A percentile compares a stretch with the other conserved stretches of the same genome.
Conservation (phyloP, 2,329 filamentous ascomycete species). For the Fusarium cicatricum region DNA sequence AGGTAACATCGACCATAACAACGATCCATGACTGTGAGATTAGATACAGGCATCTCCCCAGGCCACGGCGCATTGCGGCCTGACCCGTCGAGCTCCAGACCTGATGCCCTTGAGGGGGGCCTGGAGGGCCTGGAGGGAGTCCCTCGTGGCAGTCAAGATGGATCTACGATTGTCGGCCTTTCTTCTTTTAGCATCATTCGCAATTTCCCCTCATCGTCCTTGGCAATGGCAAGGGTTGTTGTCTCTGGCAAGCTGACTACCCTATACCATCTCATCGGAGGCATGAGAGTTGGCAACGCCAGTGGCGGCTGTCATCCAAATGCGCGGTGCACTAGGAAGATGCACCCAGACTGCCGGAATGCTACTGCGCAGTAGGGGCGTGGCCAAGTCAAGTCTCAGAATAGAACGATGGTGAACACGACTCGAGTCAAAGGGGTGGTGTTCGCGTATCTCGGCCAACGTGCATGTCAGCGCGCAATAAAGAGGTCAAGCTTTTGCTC, state of each 20-base stretch:
- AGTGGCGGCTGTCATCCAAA: not conserved
- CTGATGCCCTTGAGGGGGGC: no score
- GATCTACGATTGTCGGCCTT: not conserved
- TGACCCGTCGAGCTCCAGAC: conserved; percentile 15
- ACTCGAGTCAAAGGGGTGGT: not conserved
- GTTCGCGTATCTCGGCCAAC: conserved; percentile 3
- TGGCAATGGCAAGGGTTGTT: not conserved
- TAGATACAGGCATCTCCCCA: conserved; percentile 7
- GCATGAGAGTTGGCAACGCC: not conserved
- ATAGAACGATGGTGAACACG: no score
- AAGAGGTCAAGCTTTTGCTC: conserved; percentile 2
- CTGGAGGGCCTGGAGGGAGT: no score
- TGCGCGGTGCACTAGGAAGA: conserved; percentile 2
- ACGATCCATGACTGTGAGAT: not conserved
- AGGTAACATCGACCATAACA: no score
- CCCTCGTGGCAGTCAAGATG: conserved; percentile 6
- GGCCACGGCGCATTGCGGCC: conserved; percentile 19
- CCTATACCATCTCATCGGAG: no score
- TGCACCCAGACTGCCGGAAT: conserved; percentile 23
- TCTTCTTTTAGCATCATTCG: not conserved
- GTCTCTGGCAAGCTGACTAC: no score
- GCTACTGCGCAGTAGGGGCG: not conserved
- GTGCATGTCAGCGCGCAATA: conserved; percentile 16
- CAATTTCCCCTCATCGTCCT: not conserved
- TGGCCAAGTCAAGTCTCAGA: no score